Evolutionary conservation across 176 grass and related monocot species (phyloP).

Genomic region (Alloteropsis semialata): DNA sequence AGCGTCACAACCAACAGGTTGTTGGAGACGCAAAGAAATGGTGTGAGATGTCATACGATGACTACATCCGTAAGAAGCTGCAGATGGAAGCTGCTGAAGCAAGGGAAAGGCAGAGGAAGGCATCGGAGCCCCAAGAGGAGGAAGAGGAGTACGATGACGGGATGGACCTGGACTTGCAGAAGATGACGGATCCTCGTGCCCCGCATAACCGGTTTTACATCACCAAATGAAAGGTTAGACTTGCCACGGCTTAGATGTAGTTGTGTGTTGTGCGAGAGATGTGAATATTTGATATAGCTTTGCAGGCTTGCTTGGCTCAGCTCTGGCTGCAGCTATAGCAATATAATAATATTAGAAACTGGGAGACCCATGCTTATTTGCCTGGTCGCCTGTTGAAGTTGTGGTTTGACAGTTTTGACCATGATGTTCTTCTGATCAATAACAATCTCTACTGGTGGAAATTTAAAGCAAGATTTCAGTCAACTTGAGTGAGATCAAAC

Average conservation of each 20-base stretch:
- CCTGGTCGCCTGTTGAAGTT: conserved; percentile 1
- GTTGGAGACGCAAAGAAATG: conserved; percentile 68
- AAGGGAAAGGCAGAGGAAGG: conserved; percentile 17
- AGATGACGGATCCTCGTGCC: conserved; percentile 31
- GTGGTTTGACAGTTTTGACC: not conserved
- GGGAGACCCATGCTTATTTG: not conserved
- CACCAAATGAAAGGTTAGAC: conserved; percentile 30
- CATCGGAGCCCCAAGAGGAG: conserved; percentile 7
- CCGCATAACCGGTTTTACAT: conserved; percentile 39
- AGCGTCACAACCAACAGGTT: conserved; percentile 52
- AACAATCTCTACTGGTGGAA: not conserved
- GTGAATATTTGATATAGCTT: conserved; percentile 22
- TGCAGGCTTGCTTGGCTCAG: not conserved
- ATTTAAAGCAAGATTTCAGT: not conserved
- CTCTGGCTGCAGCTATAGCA: not conserved
- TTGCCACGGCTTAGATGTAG: conserved; percentile 13
- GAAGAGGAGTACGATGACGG: conserved; percentile 57
- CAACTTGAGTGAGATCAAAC: not conserved
- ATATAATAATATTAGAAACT: not conserved
- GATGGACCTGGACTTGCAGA: conserved; percentile 68
- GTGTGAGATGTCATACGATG: conserved; percentile 72
- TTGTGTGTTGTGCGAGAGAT: not conserved
- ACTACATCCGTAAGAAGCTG: conserved; percentile 43
- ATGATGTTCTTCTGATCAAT: not conserved
- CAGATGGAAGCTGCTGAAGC: conserved; percentile 33